Evolutionary conservation across 495 filamentous ascomycete species (phyloP).

Genomic region (Lasiosphaeriaceae sp.): DNA sequence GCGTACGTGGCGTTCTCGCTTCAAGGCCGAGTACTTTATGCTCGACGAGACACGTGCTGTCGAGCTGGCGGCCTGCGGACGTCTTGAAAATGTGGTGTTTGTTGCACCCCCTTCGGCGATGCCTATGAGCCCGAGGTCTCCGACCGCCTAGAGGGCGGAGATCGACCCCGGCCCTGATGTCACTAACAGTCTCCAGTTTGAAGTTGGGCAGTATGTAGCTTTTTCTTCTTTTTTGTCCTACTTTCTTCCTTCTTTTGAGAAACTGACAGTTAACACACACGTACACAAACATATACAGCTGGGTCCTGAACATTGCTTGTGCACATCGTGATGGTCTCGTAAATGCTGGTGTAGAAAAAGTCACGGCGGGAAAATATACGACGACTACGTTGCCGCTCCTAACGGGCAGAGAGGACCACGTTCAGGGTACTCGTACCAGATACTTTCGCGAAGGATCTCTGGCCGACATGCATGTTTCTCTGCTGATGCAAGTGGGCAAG

Average conservation of each 20-base stretch:
- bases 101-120: no score
- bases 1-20: slow-evolving; percentile 33
- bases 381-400: slow-evolving; percentile 38
- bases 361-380: slow-evolving; percentile 34
- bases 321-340: slow-evolving; percentile 46
- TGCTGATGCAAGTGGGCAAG: slow-evolving; percentile 36
- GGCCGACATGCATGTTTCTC: slow-evolving; percentile 32
- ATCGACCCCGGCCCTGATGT: no score
- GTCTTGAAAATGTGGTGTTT: slow-evolving; percentile 33
- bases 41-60: slow-evolving; percentile 37
- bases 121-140: no score
- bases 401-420: slow-evolving; percentile 38
- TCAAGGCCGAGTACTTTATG: slow-evolving; percentile 34
- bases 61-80: slow-evolving; percentile 26
- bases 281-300: no score
- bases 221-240: no score
- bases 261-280: no score
- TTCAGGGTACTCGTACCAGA: slow-evolving; percentile 20
- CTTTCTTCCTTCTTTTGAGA: no score
- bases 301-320: slow-evolving; percentile 39
- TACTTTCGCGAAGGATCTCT: slow-evolving; percentile 33
- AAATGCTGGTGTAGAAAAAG: slow-evolving; percentile 25
- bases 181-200: slow-evolving; percentile 22
- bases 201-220: slow-evolving; percentile 30
- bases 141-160: slow-evolving; percentile 27